Evolutionary conservation across 371 early-diverging fungal genomes (phyloP).

Genomic region (Mortierella sp.): DNA sequence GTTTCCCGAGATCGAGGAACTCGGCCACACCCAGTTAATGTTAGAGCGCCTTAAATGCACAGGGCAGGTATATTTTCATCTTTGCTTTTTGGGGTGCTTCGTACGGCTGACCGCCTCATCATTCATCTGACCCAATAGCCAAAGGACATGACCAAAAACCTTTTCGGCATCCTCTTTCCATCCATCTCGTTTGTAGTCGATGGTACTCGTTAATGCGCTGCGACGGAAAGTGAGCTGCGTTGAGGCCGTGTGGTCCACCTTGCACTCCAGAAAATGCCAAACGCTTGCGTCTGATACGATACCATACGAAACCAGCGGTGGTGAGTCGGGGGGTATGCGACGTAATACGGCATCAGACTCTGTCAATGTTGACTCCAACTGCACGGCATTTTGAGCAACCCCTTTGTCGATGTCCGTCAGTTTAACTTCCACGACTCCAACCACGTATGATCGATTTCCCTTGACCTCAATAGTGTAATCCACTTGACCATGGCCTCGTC

Average conservation of each 20-base stretch:
- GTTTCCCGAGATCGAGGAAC: no score
- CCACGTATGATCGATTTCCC: no score
- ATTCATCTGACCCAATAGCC: slow-evolving; percentile 33
- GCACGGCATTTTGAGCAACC: slow-evolving; percentile 30
- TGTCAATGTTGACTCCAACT: slow-evolving; percentile 29
- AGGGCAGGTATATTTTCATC: no score
- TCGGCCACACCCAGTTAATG: no score
- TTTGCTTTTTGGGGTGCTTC: no score
- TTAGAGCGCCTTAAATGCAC: no score
- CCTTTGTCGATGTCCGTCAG: slow-evolving; percentile 22
- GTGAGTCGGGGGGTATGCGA: slow-evolving; percentile 4
- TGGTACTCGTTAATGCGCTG: slow-evolving; percentile 17
- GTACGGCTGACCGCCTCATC: no score
- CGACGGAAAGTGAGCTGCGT: slow-evolving; percentile 3
- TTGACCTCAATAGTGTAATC: no score
- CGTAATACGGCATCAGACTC: slow-evolving; percentile 9
- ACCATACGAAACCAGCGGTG: slow-evolving; percentile 24
- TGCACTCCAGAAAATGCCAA: slow-evolving; percentile 40
- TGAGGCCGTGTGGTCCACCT: slow-evolving; percentile 19
- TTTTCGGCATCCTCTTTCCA: slow-evolving; percentile 20
- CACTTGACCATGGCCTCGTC: no score
- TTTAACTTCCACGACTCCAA: slow-evolving; percentile 32
- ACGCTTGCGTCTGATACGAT: slow-evolving; percentile 15
- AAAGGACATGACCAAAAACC: slow-evolving; percentile 25
- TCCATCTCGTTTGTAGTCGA: slow-evolving; percentile 20